Percentiles rank a stretch among this genome's conserved stretches.
Evolutionary conservation across 208 protist genomes (phyloP).

Genomic region (Leishmania tarentolae): DNA sequence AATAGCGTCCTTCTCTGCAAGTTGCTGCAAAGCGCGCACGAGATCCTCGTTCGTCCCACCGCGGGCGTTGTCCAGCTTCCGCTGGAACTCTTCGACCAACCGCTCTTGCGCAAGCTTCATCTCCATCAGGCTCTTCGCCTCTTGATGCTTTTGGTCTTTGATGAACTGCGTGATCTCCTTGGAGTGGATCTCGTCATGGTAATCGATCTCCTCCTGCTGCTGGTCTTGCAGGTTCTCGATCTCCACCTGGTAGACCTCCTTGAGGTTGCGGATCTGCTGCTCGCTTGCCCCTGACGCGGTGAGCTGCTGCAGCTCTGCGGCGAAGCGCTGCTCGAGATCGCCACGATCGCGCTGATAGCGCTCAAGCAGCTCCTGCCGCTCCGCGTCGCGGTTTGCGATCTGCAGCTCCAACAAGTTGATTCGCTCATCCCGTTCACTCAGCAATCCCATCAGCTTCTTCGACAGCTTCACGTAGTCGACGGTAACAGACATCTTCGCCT

Average conservation of each 20-base stretch:
- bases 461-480: constrained; percentile 88
- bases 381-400: constrained; percentile 76
- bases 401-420: constrained; percentile 81
- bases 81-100: constrained; percentile 87
- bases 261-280: constrained; percentile 75
- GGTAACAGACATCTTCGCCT: constrained; percentile 73
- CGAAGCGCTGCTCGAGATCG: constrained; percentile 61
- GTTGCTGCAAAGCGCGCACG: constrained; percentile 57
- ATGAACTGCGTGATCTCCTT: constrained; percentile 81
- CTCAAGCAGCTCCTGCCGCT: constrained; percentile 69
- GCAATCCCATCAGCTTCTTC: constrained; percentile 66
- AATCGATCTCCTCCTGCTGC: constrained; percentile 81
- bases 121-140: constrained; percentile 71
- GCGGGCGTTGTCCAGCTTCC: constrained; percentile 74
- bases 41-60: constrained; percentile 84
- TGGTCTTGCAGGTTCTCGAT: constrained; percentile 85
- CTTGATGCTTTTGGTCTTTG: constrained; percentile 79
- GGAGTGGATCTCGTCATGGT: constrained; percentile 80
- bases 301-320: constrained; percentile 62
- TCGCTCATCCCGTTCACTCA: constrained; percentile 71
- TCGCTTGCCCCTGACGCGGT: constrained; percentile 62
- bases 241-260: constrained; percentile 80
- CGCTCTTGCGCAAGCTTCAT: constrained; percentile 81
- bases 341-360: constrained; percentile 61
- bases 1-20: constrained; percentile 82